Base-by-base conservation (phyloP, 768 basidiomycete species). In the Tulasnella sp. region DNA sequence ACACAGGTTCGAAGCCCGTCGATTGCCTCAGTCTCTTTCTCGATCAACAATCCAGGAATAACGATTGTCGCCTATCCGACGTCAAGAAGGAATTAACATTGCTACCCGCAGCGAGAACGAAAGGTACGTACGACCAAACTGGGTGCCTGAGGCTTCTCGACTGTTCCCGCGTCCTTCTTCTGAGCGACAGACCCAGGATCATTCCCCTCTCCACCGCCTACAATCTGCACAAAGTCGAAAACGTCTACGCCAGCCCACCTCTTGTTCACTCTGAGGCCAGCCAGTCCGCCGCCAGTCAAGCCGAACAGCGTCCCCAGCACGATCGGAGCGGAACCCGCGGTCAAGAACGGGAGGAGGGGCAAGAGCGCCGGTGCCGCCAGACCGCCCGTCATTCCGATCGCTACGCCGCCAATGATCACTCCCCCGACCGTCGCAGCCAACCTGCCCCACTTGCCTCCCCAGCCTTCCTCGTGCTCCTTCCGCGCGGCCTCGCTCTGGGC, bases 341-440 rank as follows among this genome's bases (percentile, higher is more conserved):
- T 78, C 7, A 81, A 72, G 29, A 82, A 69, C 16, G 81, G 80
- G 5, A 81, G 75, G 11, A 82, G 72, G 0, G 81, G 80, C 3
- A 80, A 77, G 34, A 82, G 80, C 0, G 80, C 80, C 5, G 81
- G 81, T n/a, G 81, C 81, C 5, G 81, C 81, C 1, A 82, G 75
- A 1, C 81, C 81, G 1, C 81, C 81, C 2, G 81, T 82, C 2
- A 82, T 75, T 11, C 81, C 81, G 26, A 82, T 77, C 3, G 80
- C 77, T 11, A 82, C 78, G 5, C 80, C 80, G 3, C 81, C 81
- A 3, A 78, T 71, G 3, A 81, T 76, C 5, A 81, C 79, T 1
- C 81, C 81, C 0, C 79, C 80, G 7, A 79, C 81, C 0, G 81
- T 82, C 2, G 81, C 81, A 42, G 77, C 70, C 72, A 70, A 74